Evolutionary conservation across 768 basidiomycete species (phyloP).

Genomic region (Leccinum olivaceopallidum): DNA sequence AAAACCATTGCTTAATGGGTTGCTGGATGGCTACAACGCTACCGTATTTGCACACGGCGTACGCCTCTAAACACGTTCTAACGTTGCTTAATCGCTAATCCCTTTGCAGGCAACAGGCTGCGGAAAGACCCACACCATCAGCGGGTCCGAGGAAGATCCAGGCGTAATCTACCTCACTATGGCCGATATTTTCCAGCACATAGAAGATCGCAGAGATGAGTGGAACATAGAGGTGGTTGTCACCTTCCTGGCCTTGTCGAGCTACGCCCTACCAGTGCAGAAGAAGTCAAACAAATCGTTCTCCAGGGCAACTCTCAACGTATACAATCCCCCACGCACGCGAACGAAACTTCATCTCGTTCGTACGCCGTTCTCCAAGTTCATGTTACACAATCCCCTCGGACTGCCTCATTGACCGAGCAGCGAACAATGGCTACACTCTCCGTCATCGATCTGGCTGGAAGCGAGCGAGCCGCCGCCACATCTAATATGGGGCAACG

Average conservation of each 20-base stretch:
- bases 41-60: conserved; percentile 99
- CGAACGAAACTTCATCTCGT: conserved; percentile 94
- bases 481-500: conserved; percentile 97
- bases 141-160: conserved; percentile 82
- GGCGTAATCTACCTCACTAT: conserved; percentile 97
- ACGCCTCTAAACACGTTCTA: conserved; percentile 34
- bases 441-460: conserved; percentile 97
- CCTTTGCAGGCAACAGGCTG: conserved; percentile 93
- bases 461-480: conserved; percentile 94
- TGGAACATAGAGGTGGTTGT: conserved; percentile 87
- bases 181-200: conserved; percentile 93
- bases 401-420: conserved; percentile 83
- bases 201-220: conserved; percentile 84
- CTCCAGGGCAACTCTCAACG: conserved; percentile 84
- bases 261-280: conserved; percentile 76
- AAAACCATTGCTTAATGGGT: conserved; percentile 77
- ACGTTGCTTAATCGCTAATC: conserved; percentile 12
- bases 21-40: conserved; percentile 94
- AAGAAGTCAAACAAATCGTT: conserved; percentile 94
- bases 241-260: conserved; percentile 91
- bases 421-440: conserved; percentile 85
- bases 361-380: conserved; percentile 98
- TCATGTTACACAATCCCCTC: conserved; percentile 84
- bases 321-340: conserved; percentile 93
- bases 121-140: conserved; percentile 99